Conservation (phyloP, 1,284 basidiomycete genomes). For the Cryptococcus maquisensis region DNA sequence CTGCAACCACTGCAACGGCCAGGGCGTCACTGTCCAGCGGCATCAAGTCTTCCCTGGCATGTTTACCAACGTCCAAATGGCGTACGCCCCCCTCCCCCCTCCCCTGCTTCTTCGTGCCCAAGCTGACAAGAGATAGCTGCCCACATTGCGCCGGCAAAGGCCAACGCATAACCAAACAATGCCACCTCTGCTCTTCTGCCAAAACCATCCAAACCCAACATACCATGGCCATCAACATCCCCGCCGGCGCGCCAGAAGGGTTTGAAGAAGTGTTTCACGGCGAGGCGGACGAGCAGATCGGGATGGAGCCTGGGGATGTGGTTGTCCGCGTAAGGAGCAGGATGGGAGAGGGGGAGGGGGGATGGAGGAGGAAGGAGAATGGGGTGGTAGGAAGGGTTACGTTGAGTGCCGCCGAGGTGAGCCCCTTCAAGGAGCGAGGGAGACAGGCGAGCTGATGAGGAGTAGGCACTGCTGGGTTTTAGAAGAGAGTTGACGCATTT, state of each 20-base stretch:
- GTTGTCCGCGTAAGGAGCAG: slow-evolving; percentile 73
- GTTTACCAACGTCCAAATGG: slow-evolving; percentile 58
- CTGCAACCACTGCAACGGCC: slow-evolving; percentile 74
- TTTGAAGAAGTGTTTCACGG: slow-evolving; percentile 87
- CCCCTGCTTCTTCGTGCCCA: not conserved
- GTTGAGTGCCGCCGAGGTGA: slow-evolving; percentile 80
- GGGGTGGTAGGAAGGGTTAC: slow-evolving; percentile 85
- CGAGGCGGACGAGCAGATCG: slow-evolving; percentile 87
- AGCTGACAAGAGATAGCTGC: slow-evolving; percentile 54
- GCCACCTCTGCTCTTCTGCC: slow-evolving; percentile 73
- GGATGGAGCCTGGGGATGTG: slow-evolving; percentile 88
- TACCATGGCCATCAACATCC: slow-evolving; percentile 71
- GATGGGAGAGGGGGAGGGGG: slow-evolving; percentile 60
- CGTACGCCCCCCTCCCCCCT: slow-evolving; percentile 29
- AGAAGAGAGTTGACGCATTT: slow-evolving; percentile 77
- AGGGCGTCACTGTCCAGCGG: slow-evolving; percentile 74
- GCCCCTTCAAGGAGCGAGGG: slow-evolving; percentile 18
- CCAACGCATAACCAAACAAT: slow-evolving; percentile 65
- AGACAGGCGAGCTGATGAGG: not conserved
- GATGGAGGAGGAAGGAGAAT: slow-evolving; percentile 79
- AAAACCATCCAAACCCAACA: slow-evolving; percentile 64
- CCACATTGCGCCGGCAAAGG: slow-evolving; percentile 76
- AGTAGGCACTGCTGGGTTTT: slow-evolving; percentile 48
- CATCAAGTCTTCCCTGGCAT: slow-evolving; percentile 95
- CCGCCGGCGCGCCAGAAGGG: slow-evolving; percentile 84